Conservation (phyloP, 75 land plant genomes). For the Isoetes taiwanensis region DNA sequence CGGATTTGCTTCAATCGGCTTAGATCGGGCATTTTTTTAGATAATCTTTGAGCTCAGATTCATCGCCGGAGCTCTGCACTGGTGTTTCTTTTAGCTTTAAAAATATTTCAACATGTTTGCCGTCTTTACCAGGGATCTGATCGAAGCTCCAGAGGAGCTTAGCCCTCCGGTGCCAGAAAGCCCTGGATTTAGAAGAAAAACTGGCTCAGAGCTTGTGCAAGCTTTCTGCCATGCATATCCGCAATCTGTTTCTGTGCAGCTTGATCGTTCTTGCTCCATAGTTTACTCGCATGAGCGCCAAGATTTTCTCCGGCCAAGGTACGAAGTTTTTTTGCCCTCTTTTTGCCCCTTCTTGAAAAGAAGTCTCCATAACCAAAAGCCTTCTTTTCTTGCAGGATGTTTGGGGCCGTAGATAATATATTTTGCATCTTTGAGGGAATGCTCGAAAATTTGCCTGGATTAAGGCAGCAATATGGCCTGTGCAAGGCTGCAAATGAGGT, state of each 20-base stretch:
- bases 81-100: too few species aligned
- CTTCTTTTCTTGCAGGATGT: conserved; percentile 32
- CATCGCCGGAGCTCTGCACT: too few species aligned
- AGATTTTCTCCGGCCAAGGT: conserved; percentile 74
- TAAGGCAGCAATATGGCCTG: conserved; percentile 71
- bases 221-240: conserved; percentile 30
- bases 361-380: background rate
- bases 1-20: too few species aligned
- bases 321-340: background rate
- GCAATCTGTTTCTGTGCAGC: conserved; percentile 34
- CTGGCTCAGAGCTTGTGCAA: conserved; percentile 30
- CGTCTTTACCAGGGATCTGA: conserved; percentile 56
- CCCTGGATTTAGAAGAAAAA: conserved; percentile 17
- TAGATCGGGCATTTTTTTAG: too few species aligned
- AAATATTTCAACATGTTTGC: conserved; percentile 82
- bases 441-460: conserved; percentile 49
- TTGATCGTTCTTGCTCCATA: conserved; percentile 39
- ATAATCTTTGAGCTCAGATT: too few species aligned
- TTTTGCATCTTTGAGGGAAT: conserved; percentile 71
- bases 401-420: conserved; percentile 54
- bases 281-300: conserved; percentile 42
- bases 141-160: conserved; percentile 53
- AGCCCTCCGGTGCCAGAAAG: conserved; percentile 19
- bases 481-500: conserved; percentile 61
- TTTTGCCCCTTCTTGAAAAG: background rate